Evolutionary conservation across 192 early-diverging fungal genomes (phyloP).

Genomic region (Linnemannia exigua): DNA sequence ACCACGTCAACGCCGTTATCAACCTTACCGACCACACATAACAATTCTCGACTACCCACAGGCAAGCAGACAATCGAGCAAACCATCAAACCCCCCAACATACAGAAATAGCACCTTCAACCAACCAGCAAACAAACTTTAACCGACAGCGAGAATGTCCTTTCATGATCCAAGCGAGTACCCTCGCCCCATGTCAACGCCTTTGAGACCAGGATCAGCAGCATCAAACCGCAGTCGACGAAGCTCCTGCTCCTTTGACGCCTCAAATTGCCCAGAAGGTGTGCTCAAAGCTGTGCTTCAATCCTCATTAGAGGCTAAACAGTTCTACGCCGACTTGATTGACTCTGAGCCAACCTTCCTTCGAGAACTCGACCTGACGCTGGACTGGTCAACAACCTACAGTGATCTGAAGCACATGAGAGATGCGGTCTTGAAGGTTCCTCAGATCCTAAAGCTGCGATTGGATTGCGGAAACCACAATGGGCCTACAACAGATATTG

Average conservation of each 20-base stretch:
- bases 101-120: background rate
- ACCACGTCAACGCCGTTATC: background rate
- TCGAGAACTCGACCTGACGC: slow-evolving; percentile 15
- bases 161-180: slow-evolving; percentile 19
- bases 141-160: background rate
- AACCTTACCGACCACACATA: too few relatives aligned
- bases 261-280: slow-evolving; percentile 3
- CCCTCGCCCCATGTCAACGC: slow-evolving; percentile 5
- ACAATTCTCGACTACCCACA: too few relatives aligned
- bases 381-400: slow-evolving; percentile 16
- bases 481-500: slow-evolving; percentile 7
- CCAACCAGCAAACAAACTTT: background rate
- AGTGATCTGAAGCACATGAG: slow-evolving; percentile 15
- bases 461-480: slow-evolving; percentile 12
- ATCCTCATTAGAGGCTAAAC: background rate
- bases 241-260: background rate
- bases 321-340: slow-evolving; percentile 14
- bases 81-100: too few relatives aligned
- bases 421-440: background rate
- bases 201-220: background rate
- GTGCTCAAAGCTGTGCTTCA: slow-evolving; percentile 14
- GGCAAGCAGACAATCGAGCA: too few relatives aligned
- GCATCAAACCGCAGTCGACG: background rate
- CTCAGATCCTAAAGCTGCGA: slow-evolving; percentile 14
- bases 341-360: slow-evolving; percentile 7